Base-by-base conservation (phyloP, 1,139 yeast species). In the Pichia sp. region DNA sequence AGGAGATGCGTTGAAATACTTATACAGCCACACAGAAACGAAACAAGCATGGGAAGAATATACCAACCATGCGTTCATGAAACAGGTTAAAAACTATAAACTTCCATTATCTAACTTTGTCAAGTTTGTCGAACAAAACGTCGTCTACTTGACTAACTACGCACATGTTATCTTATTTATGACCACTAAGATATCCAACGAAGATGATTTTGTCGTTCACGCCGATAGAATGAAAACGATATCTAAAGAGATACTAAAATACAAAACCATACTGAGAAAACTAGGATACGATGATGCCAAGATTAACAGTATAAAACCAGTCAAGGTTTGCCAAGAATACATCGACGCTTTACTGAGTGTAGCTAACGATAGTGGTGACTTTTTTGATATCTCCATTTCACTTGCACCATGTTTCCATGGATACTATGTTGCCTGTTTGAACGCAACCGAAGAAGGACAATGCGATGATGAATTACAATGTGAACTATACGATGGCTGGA, bases 401-500 rank as follows among this genome's bases (percentile, higher is more conserved):
- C 66, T 86, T 44, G 77, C 90, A 2, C 95, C 96, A 0, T 87
- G 96, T 63, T 67, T 85, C 38, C 77, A 83, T 61, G 96, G 96
- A 1, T 85, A 41, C 21, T 21, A 31, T 12, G 28, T n/a, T 3
- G 43, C 51, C 2, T 19, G 36, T 14, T 9, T 21, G 2, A 40
- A 30, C 33, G 41, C 46, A 3, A 8, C 17, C 10, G 10, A 14
- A 47, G 59, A 67, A n/a, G 38, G 55, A 17, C 50, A 49, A 11
- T 2, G 4, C 4, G 27, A 1, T n/a, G 42, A 40, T 27, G 35
- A 28, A 17, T 17, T 31, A 18, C 27, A 27, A n/a, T 5, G n/a
- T 6, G 17, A 18, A 17, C 18, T 45, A 5, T 83, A 79, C 59
- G 69, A 69, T 50, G 64, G 70, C 9, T 86, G 94, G 94, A 62